These are phyloP conservation scores for Eleusine indica DNA, from an alignment of 176 grass and related monocot species.

Conservation along the genomic window DNA sequence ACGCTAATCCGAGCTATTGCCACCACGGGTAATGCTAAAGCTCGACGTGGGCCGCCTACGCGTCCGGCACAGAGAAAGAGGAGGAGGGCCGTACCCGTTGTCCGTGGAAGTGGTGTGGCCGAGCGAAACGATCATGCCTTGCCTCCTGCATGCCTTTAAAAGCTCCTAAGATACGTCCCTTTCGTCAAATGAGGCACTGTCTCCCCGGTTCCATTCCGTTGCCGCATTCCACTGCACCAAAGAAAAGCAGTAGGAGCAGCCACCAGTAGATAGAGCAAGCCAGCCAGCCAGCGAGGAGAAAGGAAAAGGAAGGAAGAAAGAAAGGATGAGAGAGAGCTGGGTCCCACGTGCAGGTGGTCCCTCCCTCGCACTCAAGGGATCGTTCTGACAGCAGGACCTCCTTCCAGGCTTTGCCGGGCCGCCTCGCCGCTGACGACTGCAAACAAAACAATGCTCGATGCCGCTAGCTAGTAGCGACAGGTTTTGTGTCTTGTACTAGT, in stretches of 20 bases:
- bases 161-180: constrained; percentile 39
- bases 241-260: neutral
- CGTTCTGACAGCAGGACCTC: neutral
- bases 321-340: neutral
- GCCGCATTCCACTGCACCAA: neutral
- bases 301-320: neutral
- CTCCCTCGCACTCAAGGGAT: constrained; percentile 23
- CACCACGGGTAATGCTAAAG: neutral
- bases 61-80: neutral
- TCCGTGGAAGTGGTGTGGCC: neutral
- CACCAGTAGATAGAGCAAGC: neutral
- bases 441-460: neutral
- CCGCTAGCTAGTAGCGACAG: neutral
- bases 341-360: constrained; percentile 42
- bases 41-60: neutral
- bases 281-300: neutral
- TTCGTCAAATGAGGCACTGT: constrained; percentile 51
- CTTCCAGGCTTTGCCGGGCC: neutral
- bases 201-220: constrained; percentile 8
- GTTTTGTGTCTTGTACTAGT: neutral
- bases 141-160: neutral
- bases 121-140: neutral
- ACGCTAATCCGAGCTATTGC: neutral
- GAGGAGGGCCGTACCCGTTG: neutral
- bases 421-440: neutral